These are phyloP conservation scores for Solanum chacoense DNA, from an alignment of 305 asterid species.

Conservation along the genomic window DNA sequence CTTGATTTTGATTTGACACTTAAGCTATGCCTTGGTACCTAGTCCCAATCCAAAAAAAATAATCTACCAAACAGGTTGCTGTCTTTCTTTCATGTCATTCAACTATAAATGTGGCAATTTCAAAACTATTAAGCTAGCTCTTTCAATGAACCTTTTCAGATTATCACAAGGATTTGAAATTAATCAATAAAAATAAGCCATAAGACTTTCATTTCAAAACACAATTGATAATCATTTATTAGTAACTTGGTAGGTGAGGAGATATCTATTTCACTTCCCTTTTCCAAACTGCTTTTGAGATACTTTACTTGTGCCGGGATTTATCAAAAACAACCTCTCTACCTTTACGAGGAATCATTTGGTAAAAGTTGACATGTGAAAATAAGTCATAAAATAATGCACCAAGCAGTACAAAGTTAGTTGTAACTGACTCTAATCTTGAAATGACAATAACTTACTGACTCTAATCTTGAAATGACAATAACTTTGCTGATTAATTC, in stretches of 20 bases:
- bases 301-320: not conserved
- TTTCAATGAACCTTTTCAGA: not conserved
- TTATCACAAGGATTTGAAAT: not conserved
- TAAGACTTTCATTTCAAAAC: not conserved
- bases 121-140: not conserved
- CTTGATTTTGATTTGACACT: constrained; percentile 2
- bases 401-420: not conserved
- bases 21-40: constrained; percentile 10
- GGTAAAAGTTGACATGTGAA: not conserved
- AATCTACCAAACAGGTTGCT: not conserved
- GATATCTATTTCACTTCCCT: not conserved
- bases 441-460: not conserved
- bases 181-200: not conserved
- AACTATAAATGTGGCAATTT: not conserved
- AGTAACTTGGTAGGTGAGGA: not conserved
- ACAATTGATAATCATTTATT: not conserved
- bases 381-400: not conserved
- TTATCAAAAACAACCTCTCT: not conserved
- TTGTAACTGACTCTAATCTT: not conserved
- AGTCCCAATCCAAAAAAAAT: constrained; percentile 5
- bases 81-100: not conserved
- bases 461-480: not conserved
- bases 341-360: not conserved
- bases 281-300: not conserved
- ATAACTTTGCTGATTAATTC: not conserved